Percentiles rank a stretch among this genome's conserved stretches.
Conservation (phyloP, 805 yeast genomes). For the Pichia insulana region DNA sequence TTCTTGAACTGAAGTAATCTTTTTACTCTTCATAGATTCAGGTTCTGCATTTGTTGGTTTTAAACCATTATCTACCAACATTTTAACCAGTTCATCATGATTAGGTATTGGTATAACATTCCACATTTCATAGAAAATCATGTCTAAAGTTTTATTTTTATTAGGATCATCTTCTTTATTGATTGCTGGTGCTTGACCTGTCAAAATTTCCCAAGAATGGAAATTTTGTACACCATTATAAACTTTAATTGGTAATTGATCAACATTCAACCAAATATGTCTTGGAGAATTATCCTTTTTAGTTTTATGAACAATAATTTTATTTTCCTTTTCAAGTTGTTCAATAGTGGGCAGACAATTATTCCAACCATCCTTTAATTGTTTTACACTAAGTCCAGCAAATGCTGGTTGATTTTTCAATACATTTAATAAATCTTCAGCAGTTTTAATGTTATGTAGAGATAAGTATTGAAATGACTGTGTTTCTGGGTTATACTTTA, state of each 20-base stretch:
- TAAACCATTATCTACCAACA: slow-evolving; percentile 72
- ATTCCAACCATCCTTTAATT: slow-evolving; percentile 85
- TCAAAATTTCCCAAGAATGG: slow-evolving; percentile 7
- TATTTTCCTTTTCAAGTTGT: slow-evolving; percentile 66
- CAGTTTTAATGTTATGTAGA: slow-evolving; percentile 75
- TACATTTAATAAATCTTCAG: slow-evolving; percentile 65
- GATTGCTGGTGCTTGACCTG: slow-evolving; percentile 3
- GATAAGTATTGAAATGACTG: slow-evolving; percentile 80
- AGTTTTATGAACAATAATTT: slow-evolving; percentile 76
- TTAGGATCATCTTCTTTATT: neutral
- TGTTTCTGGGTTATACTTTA: slow-evolving; percentile 53
- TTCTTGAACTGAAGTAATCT: slow-evolving; percentile 41
- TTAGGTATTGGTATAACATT: slow-evolving; percentile 68
- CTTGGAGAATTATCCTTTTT: slow-evolving; percentile 93
- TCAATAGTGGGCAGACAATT: slow-evolving; percentile 75
- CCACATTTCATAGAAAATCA: slow-evolving; percentile 82
- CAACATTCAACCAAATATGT: slow-evolving; percentile 75
- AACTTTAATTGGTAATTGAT: slow-evolving; percentile 41
- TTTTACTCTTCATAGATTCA: slow-evolving; percentile 68
- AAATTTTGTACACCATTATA: slow-evolving; percentile 9
- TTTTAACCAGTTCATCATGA: slow-evolving; percentile 69
- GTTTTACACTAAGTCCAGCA: slow-evolving; percentile 76
- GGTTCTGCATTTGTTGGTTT: slow-evolving; percentile 98
- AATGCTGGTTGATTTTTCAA: slow-evolving; percentile 77
- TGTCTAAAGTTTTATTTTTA: slow-evolving; percentile 49